Percentiles rank a stretch among this genome's conserved stretches.
Evolutionary conservation across 2,329 filamentous ascomycete genomes (phyloP).

Genomic region (Cladosporium sp.): DNA sequence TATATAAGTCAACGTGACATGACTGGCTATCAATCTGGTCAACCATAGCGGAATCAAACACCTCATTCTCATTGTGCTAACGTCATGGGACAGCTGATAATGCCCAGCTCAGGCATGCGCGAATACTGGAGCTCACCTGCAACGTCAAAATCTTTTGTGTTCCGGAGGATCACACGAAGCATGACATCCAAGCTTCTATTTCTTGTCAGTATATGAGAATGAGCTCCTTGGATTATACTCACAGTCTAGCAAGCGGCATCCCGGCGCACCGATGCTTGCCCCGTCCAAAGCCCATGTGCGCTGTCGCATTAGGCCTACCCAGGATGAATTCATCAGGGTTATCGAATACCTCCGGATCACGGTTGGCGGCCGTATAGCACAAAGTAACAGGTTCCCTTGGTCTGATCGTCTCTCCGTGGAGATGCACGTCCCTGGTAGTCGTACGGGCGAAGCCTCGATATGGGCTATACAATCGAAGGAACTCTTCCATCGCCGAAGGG

Average conservation of each 20-base stretch:
- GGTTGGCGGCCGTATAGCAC: slow-evolving; percentile 10
- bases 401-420: slow-evolving; percentile 4
- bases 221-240: not conserved
- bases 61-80: not conserved
- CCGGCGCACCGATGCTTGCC: slow-evolving; percentile 12
- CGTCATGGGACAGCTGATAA: not conserved
- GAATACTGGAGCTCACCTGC: not conserved
- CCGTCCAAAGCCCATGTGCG: slow-evolving; percentile 6
- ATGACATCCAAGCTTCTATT: not conserved
- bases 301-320: not conserved
- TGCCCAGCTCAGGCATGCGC: slow-evolving; percentile 4
- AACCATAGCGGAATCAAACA: no score
- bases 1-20: not conserved
- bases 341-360: not conserved
- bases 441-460: slow-evolving; percentile 8
- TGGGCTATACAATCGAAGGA: slow-evolving; percentile 3
- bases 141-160: not conserved
- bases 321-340: slow-evolving; percentile 6
- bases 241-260: slow-evolving; percentile 7
- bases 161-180: not conserved
- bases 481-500: slow-evolving; percentile 4
- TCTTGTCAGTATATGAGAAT: not conserved
- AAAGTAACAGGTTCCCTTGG: slow-evolving; percentile 1
- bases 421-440: slow-evolving; percentile 2
- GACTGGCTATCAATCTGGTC: not conserved